Conservation (phyloP, 371 early-diverging fungal genomes). For the Circinella minor region DNA sequence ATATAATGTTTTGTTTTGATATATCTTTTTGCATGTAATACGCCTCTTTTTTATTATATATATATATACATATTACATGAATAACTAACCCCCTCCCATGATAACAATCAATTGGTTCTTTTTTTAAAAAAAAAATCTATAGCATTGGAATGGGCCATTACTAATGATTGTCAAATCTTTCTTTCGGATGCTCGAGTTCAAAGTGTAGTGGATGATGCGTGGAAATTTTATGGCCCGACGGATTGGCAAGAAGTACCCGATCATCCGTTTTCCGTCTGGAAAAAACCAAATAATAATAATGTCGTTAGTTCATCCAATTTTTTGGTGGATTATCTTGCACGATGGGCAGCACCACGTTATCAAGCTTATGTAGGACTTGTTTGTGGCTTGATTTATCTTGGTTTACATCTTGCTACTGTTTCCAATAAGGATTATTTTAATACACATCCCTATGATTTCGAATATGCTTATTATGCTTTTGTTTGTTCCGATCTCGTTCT, state of each 20-base stretch:
- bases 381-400: constrained; percentile 32
- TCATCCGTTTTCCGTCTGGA: constrained; percentile 40
- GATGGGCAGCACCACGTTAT: constrained; percentile 44
- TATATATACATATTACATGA: too few species aligned
- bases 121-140: background rate
- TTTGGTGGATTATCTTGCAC: constrained; percentile 31
- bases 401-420: constrained; percentile 37
- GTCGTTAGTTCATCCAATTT: background rate
- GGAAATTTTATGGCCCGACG: constrained; percentile 26
- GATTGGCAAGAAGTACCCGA: constrained; percentile 35
- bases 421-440: constrained; percentile 38
- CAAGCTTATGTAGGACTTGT: constrained; percentile 34
- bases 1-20: too few species aligned
- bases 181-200: constrained; percentile 37
- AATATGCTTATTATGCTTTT: constrained; percentile 46
- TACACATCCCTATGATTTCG: constrained; percentile 27
- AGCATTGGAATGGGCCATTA: constrained; percentile 48
- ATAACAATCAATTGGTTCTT: background rate
- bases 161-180: constrained; percentile 41
- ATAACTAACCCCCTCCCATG: background rate
- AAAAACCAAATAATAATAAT: background rate
- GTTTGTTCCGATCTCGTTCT: constrained; percentile 39
- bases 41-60: too few species aligned
- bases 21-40: too few species aligned
- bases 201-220: constrained; percentile 31